These are phyloP conservation scores for Daedaleopsis nitida DNA, from an alignment of 768 basidiomycete species.

Conservation along the genomic window DNA sequence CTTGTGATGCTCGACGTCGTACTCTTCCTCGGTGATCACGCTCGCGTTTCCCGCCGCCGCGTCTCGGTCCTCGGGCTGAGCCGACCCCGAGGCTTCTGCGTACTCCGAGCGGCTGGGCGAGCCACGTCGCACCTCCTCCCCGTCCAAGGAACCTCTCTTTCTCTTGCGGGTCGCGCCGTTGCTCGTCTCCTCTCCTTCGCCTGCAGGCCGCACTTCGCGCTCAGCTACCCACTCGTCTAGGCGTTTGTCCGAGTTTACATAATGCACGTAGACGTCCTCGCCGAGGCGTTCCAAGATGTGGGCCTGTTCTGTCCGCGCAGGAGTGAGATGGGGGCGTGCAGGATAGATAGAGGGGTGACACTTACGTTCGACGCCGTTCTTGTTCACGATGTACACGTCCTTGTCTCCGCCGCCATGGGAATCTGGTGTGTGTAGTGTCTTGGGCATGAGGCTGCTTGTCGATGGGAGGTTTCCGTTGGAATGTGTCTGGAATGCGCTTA, in stretches of 20 bases:
- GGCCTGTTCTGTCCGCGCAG: conserved; percentile 41
- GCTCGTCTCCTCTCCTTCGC: conserved; percentile 23
- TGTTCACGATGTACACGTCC: conserved; percentile 22
- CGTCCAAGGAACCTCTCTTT: conserved; percentile 23
- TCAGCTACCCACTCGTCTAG: conserved; percentile 75
- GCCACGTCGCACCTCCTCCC: conserved; percentile 10
- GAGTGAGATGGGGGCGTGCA: neutral
- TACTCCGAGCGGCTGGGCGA: conserved; percentile 13
- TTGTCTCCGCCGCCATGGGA: conserved; percentile 9
- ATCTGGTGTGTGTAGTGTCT: conserved; percentile 10
- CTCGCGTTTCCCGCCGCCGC: conserved; percentile 18
- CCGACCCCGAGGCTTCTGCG: conserved; percentile 15
- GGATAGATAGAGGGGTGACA: neutral
- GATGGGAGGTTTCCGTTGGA: conserved; percentile 1
- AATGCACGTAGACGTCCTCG: conserved; percentile 71
- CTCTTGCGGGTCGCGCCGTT: conserved; percentile 28
- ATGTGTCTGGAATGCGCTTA: neutral
- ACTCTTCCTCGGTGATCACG: conserved; percentile 66
- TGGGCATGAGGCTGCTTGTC: conserved; percentile 18
- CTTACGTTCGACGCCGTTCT: conserved; percentile 24
- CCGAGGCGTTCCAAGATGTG: conserved; percentile 54
- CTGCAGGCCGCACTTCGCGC: conserved; percentile 38
- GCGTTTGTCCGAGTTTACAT: conserved; percentile 66
- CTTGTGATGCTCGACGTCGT: conserved; percentile 67
- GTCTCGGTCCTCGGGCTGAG: conserved; percentile 14